Percentiles rank a stretch among this genome's conserved stretches.
These are phyloP conservation scores for Phaeolepiota aurea DNA, from an alignment of 768 basidiomycete species.

Conservation along the genomic window DNA sequence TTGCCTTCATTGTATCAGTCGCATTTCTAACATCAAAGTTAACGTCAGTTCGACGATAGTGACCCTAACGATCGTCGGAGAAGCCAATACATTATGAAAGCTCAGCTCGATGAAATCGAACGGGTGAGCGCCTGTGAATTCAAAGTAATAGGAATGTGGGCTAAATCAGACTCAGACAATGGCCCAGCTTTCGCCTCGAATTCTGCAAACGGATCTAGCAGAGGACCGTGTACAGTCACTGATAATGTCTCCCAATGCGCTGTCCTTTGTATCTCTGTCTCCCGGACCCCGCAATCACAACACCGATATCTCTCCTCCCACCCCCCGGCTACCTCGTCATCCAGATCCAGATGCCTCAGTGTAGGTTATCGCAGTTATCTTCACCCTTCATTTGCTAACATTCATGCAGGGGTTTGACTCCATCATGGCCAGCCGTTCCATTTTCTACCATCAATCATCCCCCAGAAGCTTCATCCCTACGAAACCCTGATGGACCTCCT, in stretches of 20 bases:
- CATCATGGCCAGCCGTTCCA: constrained; percentile 33
- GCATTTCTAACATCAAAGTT: no score
- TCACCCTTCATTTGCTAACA: constrained; percentile 1
- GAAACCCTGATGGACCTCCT: constrained; percentile 23
- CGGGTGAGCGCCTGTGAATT: constrained; percentile 26
- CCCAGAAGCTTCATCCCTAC: constrained; percentile 12
- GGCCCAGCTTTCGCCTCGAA: constrained; percentile 59
- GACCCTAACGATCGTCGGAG: constrained; percentile 69
- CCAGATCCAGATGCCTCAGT: constrained; percentile 15
- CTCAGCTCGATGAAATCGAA: constrained; percentile 75
- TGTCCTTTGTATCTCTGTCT: constrained; percentile 17
- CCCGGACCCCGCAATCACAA: constrained; percentile 14
- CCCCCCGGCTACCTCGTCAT: constrained; percentile 26
- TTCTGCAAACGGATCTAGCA: constrained; percentile 30
- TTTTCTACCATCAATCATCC: constrained; percentile 25
- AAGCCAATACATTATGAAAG: constrained; percentile 69
- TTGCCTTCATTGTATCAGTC: no score
- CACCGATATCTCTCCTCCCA: constrained; percentile 25
- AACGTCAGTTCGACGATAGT: constrained; percentile 62
- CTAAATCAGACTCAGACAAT: constrained; percentile 34
- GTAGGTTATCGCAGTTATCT: constrained; percentile 10
- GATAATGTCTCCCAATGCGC: constrained; percentile 23
- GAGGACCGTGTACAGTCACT: constrained; percentile 21
- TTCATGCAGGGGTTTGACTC: constrained; percentile 8
- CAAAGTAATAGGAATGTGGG: no score